Evolutionary conservation across 306 rosid genomes (phyloP).

Genomic region (Abrus pulchellus): DNA sequence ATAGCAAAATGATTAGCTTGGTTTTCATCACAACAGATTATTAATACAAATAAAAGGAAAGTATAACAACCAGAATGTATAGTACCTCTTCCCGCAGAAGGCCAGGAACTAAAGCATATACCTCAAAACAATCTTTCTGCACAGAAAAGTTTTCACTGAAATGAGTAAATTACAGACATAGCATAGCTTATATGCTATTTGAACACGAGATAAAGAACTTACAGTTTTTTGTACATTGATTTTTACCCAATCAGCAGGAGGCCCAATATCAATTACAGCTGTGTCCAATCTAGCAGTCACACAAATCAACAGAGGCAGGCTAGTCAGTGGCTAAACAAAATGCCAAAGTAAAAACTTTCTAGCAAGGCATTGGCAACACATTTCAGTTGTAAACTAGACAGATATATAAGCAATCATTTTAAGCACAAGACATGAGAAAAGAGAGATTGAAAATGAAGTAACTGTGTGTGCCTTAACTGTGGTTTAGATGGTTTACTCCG

Average conservation of each 20-base stretch:
- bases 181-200: slow-evolving; percentile 27
- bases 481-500: slow-evolving; percentile 81
- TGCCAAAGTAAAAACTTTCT: slow-evolving; percentile 32
- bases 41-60: not conserved
- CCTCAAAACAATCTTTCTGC: slow-evolving; percentile 98
- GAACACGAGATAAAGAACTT: slow-evolving; percentile 52
- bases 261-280: slow-evolving; percentile 83
- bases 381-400: slow-evolving; percentile 35
- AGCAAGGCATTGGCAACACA: slow-evolving; percentile 35
- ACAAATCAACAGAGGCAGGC: slow-evolving; percentile 45
- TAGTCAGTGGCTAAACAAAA: slow-evolving; percentile 43
- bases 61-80: slow-evolving; percentile 34
- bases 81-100: slow-evolving; percentile 97
- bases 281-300: slow-evolving; percentile 76
- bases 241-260: slow-evolving; percentile 99
- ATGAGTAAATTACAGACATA: slow-evolving; percentile 28
- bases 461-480: slow-evolving; percentile 72
- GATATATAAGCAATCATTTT: slow-evolving; percentile 29
- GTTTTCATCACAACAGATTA: slow-evolving; percentile 28
- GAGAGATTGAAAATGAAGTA: slow-evolving; percentile 37
- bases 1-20: not conserved
- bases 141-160: slow-evolving; percentile 41
- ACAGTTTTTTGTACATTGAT: slow-evolving; percentile 95
- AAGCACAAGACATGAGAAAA: slow-evolving; percentile 24
- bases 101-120: slow-evolving; percentile 98